Conservation (phyloP, 2,329 filamentous ascomycete genomes). For the Cercospora janseana region DNA sequence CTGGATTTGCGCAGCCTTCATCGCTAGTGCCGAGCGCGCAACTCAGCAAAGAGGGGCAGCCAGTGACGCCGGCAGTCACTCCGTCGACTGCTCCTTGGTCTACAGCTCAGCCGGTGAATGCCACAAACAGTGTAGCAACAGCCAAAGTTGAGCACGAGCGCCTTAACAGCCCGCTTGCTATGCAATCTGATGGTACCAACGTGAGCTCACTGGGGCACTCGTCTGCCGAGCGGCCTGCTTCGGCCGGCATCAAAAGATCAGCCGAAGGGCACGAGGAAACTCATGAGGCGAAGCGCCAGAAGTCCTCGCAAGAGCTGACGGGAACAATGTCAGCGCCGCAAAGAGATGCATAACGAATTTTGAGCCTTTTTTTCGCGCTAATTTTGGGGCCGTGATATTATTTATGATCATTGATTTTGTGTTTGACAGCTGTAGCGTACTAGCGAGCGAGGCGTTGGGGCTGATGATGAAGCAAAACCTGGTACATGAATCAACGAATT, state of each 20-base stretch:
- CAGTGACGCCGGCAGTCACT: too few species aligned
- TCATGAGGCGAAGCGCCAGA: conserved; percentile 16
- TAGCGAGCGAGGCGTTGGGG: conserved; percentile 20
- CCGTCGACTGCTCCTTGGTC: too few species aligned
- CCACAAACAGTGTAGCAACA: not conserved
- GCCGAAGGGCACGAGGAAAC: conserved; percentile 12
- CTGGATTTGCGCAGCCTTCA: too few species aligned
- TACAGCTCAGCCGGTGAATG: too few species aligned
- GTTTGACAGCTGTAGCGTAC: conserved; percentile 8
- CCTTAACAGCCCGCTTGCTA: not conserved
- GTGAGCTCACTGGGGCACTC: not conserved
- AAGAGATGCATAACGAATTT: not conserved
- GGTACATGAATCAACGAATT: conserved; percentile 16
- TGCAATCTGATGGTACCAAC: too few species aligned
- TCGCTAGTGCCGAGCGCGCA: too few species aligned
- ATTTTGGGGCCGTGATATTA: not conserved
- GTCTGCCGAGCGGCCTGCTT: not conserved
- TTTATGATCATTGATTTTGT: conserved; percentile 10
- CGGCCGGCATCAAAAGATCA: conserved; percentile 17
- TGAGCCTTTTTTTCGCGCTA: not conserved
- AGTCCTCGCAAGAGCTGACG: conserved; percentile 3
- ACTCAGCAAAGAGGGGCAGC: too few species aligned
- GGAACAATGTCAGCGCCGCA: not conserved
- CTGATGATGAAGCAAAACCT: not conserved
- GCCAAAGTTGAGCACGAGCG: not conserved